Percentiles rank a stretch among this genome's conserved stretches.
Evolutionary conservation across 179 eudicot species (phyloP).

Genomic region (Monotropa hypopitys): DNA sequence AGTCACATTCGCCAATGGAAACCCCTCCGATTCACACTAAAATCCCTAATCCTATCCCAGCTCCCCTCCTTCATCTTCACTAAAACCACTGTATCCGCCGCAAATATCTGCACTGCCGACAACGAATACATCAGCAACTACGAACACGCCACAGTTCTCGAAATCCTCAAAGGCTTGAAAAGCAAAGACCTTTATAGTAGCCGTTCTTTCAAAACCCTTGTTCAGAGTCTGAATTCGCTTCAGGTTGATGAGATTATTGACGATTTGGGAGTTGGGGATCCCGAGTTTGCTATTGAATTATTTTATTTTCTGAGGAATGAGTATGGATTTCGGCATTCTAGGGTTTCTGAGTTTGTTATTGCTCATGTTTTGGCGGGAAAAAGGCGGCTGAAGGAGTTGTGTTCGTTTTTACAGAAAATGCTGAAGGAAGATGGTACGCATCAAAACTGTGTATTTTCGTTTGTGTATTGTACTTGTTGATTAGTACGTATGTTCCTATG

Average conservation of each 20-base stretch:
- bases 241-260: slow-evolving; percentile 33
- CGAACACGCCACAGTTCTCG: slow-evolving; percentile 12
- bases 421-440: slow-evolving; percentile 45
- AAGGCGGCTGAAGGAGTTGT: slow-evolving; percentile 28
- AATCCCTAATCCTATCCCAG: slow-evolving; percentile 7
- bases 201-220: slow-evolving; percentile 13
- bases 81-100: slow-evolving; percentile 21
- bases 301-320: slow-evolving; percentile 34
- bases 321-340: slow-evolving; percentile 40
- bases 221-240: slow-evolving; percentile 13
- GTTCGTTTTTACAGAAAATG: slow-evolving; percentile 22
- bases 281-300: slow-evolving; percentile 32
- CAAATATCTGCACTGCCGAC: slow-evolving; percentile 15
- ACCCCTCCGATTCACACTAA: slow-evolving; percentile 13
- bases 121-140: slow-evolving; percentile 11
- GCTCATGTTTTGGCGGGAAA: slow-evolving; percentile 51
- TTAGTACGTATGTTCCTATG: neutral
- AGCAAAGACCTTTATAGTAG: slow-evolving; percentile 7
- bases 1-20: slow-evolving; percentile 19
- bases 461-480: neutral
- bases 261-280: slow-evolving; percentile 15
- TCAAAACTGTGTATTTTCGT: neutral
- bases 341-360: slow-evolving; percentile 25
- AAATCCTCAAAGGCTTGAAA: slow-evolving; percentile 21
- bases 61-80: slow-evolving; percentile 15